Evolutionary conservation across 1,284 basidiomycete species (phyloP), one percentile per base, ranked within the genome.

Genomic region (Takashimella tepidaria): DNA sequence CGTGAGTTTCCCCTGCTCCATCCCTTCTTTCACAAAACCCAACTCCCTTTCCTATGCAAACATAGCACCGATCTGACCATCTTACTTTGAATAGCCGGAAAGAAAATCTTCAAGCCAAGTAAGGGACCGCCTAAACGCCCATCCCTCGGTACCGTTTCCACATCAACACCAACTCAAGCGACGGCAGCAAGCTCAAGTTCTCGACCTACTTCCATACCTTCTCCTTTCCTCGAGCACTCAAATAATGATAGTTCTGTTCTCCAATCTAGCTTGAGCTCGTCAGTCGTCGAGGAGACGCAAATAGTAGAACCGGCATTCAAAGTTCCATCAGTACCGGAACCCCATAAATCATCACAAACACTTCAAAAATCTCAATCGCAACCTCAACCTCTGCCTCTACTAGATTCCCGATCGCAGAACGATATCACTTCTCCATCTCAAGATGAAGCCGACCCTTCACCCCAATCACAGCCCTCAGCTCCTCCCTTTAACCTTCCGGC

Each of bases 1-100:
- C 58, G 58, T 59, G 31, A 59, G 31, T 37, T 8, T 37, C 31
- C 10, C 16, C 16, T 37, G 10, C 31, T 37, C 31, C 31, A 8
- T 8, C 31, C 16, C 8, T 37, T 37, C 16, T 16, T 37, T n/a
- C n/a, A n/a, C n/a, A n/a, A n/a, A n/a, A n/a, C n/a, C n/a, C n/a
- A n/a, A n/a, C 31, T 37, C 31, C 16, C 31, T 37, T 37, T 37
- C 31, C 16, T 37, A n/a, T n/a, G n/a, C n/a, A n/a, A n/a, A n/a
- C n/a, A n/a, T n/a, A n/a, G n/a, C n/a, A n/a, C n/a, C n/a, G n/a
- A n/a, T n/a, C n/a, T n/a, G n/a, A n/a, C n/a, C n/a, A n/a, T n/a
- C n/a, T n/a, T n/a, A n/a, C n/a, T n/a, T n/a, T n/a, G n/a, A n/a
- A 16, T 37, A 37, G 31, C 31, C 31, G 31, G 31, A 16, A 37